A percentile compares a stretch with the other conserved stretches of the same genome.
phyloP scores from a whole-genome alignment of 768 basidiomycete species.

The Tricholoma terreum region DNA sequence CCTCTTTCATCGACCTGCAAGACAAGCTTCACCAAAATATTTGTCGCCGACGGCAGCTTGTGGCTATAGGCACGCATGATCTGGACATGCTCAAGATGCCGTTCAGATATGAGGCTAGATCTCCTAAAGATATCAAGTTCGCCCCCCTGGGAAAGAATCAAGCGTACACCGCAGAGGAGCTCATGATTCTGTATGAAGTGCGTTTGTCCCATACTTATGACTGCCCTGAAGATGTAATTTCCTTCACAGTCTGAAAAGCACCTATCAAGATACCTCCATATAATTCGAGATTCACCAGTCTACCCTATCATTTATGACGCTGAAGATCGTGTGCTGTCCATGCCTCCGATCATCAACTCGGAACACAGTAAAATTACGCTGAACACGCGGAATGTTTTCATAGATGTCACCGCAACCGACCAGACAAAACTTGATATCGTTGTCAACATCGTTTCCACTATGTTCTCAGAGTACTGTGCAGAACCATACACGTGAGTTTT shows the following conservation, averaged over 20 bases:
- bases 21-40: slow-evolving; percentile 98
- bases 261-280: slow-evolving; percentile 81
- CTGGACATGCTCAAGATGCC: slow-evolving; percentile 84
- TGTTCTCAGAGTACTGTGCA: slow-evolving; percentile 97
- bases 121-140: slow-evolving; percentile 90
- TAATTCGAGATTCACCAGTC: slow-evolving; percentile 92
- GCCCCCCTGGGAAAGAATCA: slow-evolving; percentile 78
- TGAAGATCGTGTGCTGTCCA: slow-evolving; percentile 82
- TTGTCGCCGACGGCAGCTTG: slow-evolving; percentile 84
- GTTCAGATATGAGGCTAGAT: slow-evolving; percentile 80
- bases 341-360: slow-evolving; percentile 98
- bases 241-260: slow-evolving; percentile 81
- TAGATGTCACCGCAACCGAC: slow-evolving; percentile 96
- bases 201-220: slow-evolving; percentile 11
- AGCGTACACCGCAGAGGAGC: slow-evolving; percentile 80
- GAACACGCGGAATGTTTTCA: slow-evolving; percentile 91
- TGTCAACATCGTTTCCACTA: slow-evolving; percentile 89
- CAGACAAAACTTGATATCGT: slow-evolving; percentile 96
- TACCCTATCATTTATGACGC: slow-evolving; percentile 98
- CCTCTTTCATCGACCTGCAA: slow-evolving; percentile 98
- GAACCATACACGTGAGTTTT: slow-evolving; percentile 83
- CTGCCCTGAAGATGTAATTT: background rate
- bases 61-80: slow-evolving; percentile 97
- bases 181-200: slow-evolving; percentile 95
- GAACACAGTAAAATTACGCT: slow-evolving; percentile 96